Evolutionary conservation across 768 basidiomycete species (phyloP), one percentile per base, ranked within the genome.

Genomic region (Asterophora parasitica): DNA sequence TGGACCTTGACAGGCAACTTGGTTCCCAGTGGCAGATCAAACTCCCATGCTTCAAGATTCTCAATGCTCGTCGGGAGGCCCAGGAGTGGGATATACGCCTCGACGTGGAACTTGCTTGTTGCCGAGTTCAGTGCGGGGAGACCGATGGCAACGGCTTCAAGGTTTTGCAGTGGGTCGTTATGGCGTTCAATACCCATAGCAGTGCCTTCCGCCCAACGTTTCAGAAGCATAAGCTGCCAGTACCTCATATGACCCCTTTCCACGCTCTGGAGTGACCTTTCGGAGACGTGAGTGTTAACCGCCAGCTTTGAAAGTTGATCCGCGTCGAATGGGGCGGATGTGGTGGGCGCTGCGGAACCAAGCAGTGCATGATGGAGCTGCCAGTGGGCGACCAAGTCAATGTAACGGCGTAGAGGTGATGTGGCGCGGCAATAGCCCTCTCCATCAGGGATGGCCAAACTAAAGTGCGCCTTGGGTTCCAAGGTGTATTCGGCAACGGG

Each of bases 381-480:
- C 92, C 93, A 99, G 67, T 98, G 96, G 8, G 71, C 68, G 10
- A 93, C 63, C 47, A 96, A 63, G 64, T 99, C 96, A 30, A 68
- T 65, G 64, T 81, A 96, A 36, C 96, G 81, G 34, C 96, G 78
- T 36, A 99, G 68, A 0, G 96, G 96, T 4, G 87, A 91, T 7
- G 96, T 97, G 7, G 78, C 81, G 16, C 88, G 79, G 13, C 76
- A 67, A 62, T 99, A 99, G 3, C 94, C 94, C 53, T 86, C 85
- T 34, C 79, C 78, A 2, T 78, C 76, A 3, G 72, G 70, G n/a
- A 90, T 62, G 0, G 86, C 92, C 57, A 97, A 64, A 4, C 64
- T 61, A 72, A 72, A 82, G 60, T 98, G 94, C 39, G 67, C 74
- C 12, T 67, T 72, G 0, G 88, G 82, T 36, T 73, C 68, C 34